Evolutionary conservation across 2,329 filamentous ascomycete genomes (phyloP).

Genomic region (Calycina herbarum): DNA sequence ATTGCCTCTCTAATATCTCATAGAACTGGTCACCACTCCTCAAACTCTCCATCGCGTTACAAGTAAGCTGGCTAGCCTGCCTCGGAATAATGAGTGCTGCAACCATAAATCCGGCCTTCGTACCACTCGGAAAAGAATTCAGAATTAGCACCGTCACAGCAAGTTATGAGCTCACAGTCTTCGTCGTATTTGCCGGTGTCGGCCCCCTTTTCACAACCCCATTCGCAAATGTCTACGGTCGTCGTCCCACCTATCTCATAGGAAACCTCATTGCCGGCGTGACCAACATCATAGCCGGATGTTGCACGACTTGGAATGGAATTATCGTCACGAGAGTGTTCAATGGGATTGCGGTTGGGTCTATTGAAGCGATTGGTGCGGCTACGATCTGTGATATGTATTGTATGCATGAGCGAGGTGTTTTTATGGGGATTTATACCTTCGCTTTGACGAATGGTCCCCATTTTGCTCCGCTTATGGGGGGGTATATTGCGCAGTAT

Average conservation of each 20-base stretch:
- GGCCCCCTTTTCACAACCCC: constrained; percentile 27
- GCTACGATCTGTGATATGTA: constrained; percentile 37
- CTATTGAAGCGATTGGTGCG: constrained; percentile 35
- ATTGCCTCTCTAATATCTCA: background rate
- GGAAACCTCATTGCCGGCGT: constrained; percentile 28
- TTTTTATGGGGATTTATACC: constrained; percentile 36
- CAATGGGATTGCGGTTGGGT: constrained; percentile 35
- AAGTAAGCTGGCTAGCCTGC: constrained; percentile 34
- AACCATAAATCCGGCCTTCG: constrained; percentile 33
- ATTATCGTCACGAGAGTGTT: constrained; percentile 33
- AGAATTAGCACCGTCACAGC: constrained; percentile 27
- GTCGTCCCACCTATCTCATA: constrained; percentile 31
- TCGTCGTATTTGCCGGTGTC: constrained; percentile 32
- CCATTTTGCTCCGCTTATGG: constrained; percentile 54
- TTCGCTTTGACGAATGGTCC: constrained; percentile 35
- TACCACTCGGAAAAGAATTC: constrained; percentile 27
- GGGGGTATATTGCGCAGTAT: constrained; percentile 73
- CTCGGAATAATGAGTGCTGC: constrained; percentile 32
- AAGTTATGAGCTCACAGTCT: constrained; percentile 34
- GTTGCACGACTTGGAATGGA: constrained; percentile 23
- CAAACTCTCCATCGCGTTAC: constrained; percentile 11
- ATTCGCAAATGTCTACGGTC: constrained; percentile 30
- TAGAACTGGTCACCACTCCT: background rate
- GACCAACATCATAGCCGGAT: constrained; percentile 25
- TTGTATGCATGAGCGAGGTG: constrained; percentile 37